Base-by-base conservation (phyloP, 2,329 filamentous ascomycete species). In the Trichoderma atroviride region DNA sequence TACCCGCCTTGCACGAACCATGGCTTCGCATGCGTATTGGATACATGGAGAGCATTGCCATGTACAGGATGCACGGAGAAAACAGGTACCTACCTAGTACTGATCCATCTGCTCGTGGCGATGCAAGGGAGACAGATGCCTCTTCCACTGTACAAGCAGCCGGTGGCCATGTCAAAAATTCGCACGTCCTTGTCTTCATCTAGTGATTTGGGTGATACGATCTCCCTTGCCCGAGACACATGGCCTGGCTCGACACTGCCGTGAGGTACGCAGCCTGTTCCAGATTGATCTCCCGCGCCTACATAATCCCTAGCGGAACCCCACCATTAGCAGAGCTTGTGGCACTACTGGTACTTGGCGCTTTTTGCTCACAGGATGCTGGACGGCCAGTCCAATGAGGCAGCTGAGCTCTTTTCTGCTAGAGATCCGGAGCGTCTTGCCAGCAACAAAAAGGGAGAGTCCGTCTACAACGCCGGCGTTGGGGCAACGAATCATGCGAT, bases 231-330 rank as follows among this genome's bases (percentile, higher is more conserved):
- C 68, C 43, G 67, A 70, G 70, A 71, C 68, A 68, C 58, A 19
- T 57, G 35, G 68, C 58, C 22, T 53, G 35, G 64, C 55, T 67
- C 64, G 62, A 58, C 60, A 47, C 58, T 69, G 24, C 57, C 57
- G 63, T 29, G 56, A 66, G 63, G 64, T 33, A 67, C 70, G 37
- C 56, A 47, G 29, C 53, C 22, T 59, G 68, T 70, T 71, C 70
- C 70, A 71, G 68, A 71, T 71, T 71, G 67, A 71, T 71, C 68
- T 70, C 70, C 66, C 66, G 66, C 66, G 58, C 50, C 66, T 69
- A 67, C 64, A 59, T 59, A 29, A 67, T 67, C 53, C 64, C 37
- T 52, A 67, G 64, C 64, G 53, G n/a, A 9, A 24, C 53, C 63
- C 63, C 64, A n/a, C 35, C 22, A 27, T 14, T 43, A n/a, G 19